These are phyloP conservation scores for Trametopsis cervina DNA, from an alignment of 768 basidiomycete species.

Conservation along the genomic window DNA sequence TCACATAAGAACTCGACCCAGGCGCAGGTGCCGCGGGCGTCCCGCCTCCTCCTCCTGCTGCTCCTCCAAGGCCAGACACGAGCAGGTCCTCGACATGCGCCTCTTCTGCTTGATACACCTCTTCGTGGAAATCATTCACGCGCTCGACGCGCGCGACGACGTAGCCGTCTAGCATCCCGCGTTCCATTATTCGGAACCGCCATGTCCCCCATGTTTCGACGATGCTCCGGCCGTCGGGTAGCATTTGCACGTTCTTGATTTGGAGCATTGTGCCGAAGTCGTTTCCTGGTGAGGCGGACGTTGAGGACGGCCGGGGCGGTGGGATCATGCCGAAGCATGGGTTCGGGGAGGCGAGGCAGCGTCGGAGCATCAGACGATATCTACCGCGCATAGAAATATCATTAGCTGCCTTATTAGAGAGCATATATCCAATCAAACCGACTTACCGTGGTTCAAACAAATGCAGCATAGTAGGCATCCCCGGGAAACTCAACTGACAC, in stretches of 20 bases:
- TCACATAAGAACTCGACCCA: too few species aligned
- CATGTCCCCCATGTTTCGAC: conserved; percentile 66
- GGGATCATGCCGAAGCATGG: conserved; percentile 95
- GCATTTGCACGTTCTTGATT: conserved; percentile 79
- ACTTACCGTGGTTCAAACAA: conserved; percentile 82
- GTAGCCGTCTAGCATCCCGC: conserved; percentile 84
- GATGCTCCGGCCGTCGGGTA: conserved; percentile 85
- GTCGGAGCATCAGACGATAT: conserved; percentile 93
- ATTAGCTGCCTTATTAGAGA: neutral
- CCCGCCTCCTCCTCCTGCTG: too few species aligned
- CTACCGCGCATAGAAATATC: too few species aligned
- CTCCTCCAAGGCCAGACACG: conserved; percentile 6
- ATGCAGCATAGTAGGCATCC: conserved; percentile 83
- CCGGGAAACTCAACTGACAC: conserved; percentile 85
- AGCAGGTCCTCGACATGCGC: conserved; percentile 5
- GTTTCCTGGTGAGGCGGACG: conserved; percentile 22
- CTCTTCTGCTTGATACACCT: conserved; percentile 12
- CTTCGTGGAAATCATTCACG: conserved; percentile 20
- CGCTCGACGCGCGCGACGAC: conserved; percentile 74
- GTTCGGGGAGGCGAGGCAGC: conserved; percentile 72
- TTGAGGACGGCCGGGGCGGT: conserved; percentile 38
- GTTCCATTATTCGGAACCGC: conserved; percentile 83
- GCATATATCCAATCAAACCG: neutral
- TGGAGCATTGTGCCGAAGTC: conserved; percentile 94
- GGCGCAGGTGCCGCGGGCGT: neutral